Percentiles rank a stretch among this genome's conserved stretches.
Conservation (phyloP, 352 stramenopile genomes). For the Phytophthora gonapodyides region DNA sequence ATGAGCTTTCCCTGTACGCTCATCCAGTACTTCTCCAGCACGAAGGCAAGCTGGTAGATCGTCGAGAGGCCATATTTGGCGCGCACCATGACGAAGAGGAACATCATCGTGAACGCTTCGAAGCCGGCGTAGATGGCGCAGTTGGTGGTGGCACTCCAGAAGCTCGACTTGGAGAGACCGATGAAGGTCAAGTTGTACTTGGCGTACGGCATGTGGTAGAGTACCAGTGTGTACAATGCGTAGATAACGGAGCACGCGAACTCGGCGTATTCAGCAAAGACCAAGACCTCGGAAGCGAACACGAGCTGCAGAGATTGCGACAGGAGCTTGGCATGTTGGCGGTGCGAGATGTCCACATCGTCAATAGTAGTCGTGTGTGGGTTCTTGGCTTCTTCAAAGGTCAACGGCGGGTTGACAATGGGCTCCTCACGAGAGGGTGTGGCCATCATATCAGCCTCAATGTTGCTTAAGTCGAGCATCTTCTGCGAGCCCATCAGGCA, state of each 20-base stretch:
- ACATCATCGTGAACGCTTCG: slow-evolving; percentile 21
- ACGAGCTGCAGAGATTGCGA: slow-evolving; percentile 34
- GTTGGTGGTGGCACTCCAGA: slow-evolving; percentile 10
- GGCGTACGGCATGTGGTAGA: slow-evolving; percentile 25
- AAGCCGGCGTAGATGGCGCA: slow-evolving; percentile 17
- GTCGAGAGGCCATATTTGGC: slow-evolving; percentile 34
- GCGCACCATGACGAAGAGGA: slow-evolving; percentile 25
- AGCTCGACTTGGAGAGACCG: slow-evolving; percentile 2
- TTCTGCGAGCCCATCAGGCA: slow-evolving; percentile 2
- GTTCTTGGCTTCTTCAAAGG: background rate
- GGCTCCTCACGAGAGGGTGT: slow-evolving; percentile 4
- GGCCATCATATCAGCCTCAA: background rate
- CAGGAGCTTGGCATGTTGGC: slow-evolving; percentile 26
- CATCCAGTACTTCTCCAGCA: slow-evolving; percentile 42
- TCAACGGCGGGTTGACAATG: background rate
- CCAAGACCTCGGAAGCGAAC: slow-evolving; percentile 32
- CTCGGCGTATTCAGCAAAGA: slow-evolving; percentile 42
- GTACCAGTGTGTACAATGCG: slow-evolving; percentile 26
- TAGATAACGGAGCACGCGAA: slow-evolving; percentile 33
- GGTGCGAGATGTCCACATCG: slow-evolving; percentile 22
- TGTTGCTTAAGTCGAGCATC: slow-evolving; percentile 6
- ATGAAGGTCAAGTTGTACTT: slow-evolving; percentile 30
- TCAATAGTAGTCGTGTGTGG: slow-evolving; percentile 7
- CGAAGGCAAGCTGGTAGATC: slow-evolving; percentile 37
- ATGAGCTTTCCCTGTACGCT: slow-evolving; percentile 32